Percentiles rank a stretch among this genome's conserved stretches.
These are phyloP conservation scores for Brettanomyces naardenensis DNA, from an alignment of 805 yeast species.

Conservation along the genomic window DNA sequence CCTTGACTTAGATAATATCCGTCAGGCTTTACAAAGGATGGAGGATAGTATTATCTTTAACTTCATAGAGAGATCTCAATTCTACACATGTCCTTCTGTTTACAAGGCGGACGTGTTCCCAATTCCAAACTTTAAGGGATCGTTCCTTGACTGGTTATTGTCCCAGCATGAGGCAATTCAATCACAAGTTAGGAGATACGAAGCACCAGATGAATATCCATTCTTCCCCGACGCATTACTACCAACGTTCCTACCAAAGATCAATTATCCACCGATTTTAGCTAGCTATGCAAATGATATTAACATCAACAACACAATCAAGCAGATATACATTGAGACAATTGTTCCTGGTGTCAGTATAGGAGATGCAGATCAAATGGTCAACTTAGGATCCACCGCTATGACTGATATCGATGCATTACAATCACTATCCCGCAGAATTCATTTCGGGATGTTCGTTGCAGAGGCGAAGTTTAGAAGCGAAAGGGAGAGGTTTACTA, in stretches of 20 bases:
- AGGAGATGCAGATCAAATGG: constrained; percentile 63
- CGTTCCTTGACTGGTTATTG: constrained; percentile 83
- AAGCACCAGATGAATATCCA: constrained; percentile 91
- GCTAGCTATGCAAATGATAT: constrained; percentile 70
- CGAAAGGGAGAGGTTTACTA: constrained; percentile 55
- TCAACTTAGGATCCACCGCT: constrained; percentile 84
- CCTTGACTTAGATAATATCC: constrained; percentile 70
- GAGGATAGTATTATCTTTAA: constrained; percentile 94
- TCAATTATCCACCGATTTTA: constrained; percentile 70
- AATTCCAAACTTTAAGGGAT: constrained; percentile 62
- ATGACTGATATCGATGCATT: constrained; percentile 77
- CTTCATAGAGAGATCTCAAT: constrained; percentile 89
- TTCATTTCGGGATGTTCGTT: constrained; percentile 95
- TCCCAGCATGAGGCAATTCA: constrained; percentile 66
- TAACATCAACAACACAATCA: constrained; percentile 67
- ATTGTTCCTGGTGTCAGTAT: constrained; percentile 72
- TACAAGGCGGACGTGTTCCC: constrained; percentile 50
- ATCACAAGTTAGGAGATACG: constrained; percentile 79
- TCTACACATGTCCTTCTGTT: constrained; percentile 64
- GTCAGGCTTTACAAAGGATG: constrained; percentile 82
- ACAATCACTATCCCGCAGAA: constrained; percentile 83
- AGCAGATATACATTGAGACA: constrained; percentile 56
- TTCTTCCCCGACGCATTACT: constrained; percentile 67
- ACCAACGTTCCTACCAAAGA: constrained; percentile 67
- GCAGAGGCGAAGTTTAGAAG: constrained; percentile 87